Conservation (phyloP, 2,329 filamentous ascomycete genomes). For the Neoarthrinium moseri region DNA sequence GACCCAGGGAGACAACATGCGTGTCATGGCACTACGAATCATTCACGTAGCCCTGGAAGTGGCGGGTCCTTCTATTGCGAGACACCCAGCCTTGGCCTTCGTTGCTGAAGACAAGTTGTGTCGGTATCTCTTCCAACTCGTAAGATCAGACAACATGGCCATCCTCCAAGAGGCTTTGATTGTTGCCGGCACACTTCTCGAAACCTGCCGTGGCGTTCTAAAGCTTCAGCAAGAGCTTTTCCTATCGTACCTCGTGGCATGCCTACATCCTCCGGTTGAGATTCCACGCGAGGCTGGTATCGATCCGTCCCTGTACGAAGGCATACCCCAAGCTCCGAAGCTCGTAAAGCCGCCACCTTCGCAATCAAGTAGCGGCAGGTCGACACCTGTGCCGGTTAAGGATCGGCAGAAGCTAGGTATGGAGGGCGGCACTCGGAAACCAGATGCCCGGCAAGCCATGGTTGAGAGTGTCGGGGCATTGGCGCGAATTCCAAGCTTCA, state of each 20-base stretch:
- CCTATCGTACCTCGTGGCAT: conserved; percentile 89
- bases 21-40: conserved; percentile 95
- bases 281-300: conserved; percentile 90
- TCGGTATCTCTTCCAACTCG: conserved; percentile 91
- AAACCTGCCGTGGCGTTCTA: conserved; percentile 85
- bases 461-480: conserved; percentile 93
- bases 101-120: conserved; percentile 93
- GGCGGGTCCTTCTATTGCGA: conserved; percentile 89
- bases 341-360: conserved; percentile 76
- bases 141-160: conserved; percentile 93
- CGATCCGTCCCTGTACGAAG: conserved; percentile 86
- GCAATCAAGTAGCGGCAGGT: conserved; percentile 73
- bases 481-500: conserved; percentile 88
- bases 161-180: conserved; percentile 90
- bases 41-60: conserved; percentile 97
- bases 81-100: conserved; percentile 81
- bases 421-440: conserved; percentile 87
- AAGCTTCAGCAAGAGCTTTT: conserved; percentile 98
- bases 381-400: conserved; percentile 87
- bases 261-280: conserved; percentile 88
- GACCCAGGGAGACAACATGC: conserved; percentile 90
- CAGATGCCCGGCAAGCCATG: conserved; percentile 96
- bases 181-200: conserved; percentile 85
- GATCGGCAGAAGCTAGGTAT: conserved; percentile 90
- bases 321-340: conserved; percentile 88